phyloP scores from a whole-genome alignment of 495 filamentous ascomycete species.

The Podospora bellae-mahoneyi region DNA sequence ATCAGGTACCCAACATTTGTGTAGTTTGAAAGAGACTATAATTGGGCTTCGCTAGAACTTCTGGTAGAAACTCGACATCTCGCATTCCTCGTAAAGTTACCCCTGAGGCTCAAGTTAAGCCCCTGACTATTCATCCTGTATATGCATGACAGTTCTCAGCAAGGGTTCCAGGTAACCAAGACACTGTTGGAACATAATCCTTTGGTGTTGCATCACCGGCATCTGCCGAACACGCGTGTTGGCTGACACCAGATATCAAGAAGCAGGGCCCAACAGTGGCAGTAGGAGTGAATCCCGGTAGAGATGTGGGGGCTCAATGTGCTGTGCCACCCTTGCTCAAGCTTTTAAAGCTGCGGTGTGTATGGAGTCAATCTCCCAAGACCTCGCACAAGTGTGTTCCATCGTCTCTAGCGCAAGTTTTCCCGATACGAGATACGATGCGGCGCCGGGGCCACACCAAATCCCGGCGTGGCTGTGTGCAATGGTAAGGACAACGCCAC shows the following conservation, averaged over 20 bases:
- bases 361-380: neutral
- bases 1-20: neutral
- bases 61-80: neutral
- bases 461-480: neutral
- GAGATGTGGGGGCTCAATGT: neutral
- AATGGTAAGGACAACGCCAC: neutral
- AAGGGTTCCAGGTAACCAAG: neutral
- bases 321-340: neutral
- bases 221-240: constrained; percentile 8
- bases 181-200: neutral
- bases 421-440: constrained; percentile 1
- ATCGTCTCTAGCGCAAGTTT: neutral
- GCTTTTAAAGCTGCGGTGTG: neutral
- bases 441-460: neutral
- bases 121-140: neutral
- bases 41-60: neutral
- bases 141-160: no score
- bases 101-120: neutral
- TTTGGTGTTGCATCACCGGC: neutral
- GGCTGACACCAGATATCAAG: neutral
- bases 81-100: neutral
- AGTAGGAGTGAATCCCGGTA: neutral
- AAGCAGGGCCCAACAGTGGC: neutral
- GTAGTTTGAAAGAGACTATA: neutral
- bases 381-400: constrained; percentile 1